Conservation (phyloP, 257 asterid species). For the Apocynum venetum region DNA sequence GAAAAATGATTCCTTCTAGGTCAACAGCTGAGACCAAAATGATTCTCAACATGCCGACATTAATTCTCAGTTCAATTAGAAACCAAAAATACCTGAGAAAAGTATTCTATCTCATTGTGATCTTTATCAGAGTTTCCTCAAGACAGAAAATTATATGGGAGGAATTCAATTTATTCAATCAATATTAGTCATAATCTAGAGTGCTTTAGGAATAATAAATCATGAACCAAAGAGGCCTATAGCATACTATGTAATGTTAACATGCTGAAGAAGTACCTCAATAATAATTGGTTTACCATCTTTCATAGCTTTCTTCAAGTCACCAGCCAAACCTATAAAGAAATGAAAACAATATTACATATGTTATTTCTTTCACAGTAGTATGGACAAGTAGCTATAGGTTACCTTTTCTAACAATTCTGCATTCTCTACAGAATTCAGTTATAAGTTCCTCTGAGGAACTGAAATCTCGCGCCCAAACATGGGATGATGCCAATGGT, state of each 20-base stretch:
- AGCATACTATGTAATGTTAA: constrained; percentile 10
- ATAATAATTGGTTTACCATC: constrained; percentile 98
- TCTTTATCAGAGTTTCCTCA: background rate
- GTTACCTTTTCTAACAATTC: constrained; percentile 95
- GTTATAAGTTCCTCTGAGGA: constrained; percentile 89
- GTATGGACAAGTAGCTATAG: constrained; percentile 9
- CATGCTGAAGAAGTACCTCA: constrained; percentile 51
- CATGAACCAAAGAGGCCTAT: constrained; percentile 18
- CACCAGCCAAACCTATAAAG: constrained; percentile 89
- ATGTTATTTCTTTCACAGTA: constrained; percentile 15
- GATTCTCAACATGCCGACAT: background rate
- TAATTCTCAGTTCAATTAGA: background rate
- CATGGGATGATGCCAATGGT: constrained; percentile 86
- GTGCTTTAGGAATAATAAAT: background rate
- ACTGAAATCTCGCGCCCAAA: constrained; percentile 89
- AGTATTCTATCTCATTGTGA: background rate
- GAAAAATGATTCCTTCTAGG: background rate
- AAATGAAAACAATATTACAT: constrained; percentile 8
- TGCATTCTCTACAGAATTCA: constrained; percentile 97
- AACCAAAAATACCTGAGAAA: background rate
- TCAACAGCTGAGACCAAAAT: background rate
- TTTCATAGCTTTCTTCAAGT: constrained; percentile 96
- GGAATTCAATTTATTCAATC: background rate
- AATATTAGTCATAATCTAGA: background rate
- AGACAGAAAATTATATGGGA: background rate